Evolutionary conservation across 1,284 basidiomycete genomes (phyloP).

Genomic region (Leccinum solheimii): DNA sequence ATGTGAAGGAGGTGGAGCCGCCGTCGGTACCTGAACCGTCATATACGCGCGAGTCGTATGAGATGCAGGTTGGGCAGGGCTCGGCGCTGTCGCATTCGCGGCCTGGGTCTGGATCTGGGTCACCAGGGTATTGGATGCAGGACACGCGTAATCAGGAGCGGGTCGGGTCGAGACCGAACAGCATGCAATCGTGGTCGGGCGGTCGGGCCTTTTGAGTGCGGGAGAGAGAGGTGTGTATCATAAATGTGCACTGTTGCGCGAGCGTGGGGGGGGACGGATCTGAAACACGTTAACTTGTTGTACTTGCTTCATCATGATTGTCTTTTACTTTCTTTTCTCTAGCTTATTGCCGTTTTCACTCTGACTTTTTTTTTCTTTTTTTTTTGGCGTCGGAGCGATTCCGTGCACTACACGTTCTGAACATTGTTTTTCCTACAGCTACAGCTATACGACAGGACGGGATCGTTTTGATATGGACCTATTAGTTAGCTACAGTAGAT

Average conservation of each 20-base stretch:
- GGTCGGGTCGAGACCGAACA: conserved; percentile 33
- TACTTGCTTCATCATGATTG: conserved; percentile 18
- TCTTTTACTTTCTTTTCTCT: not conserved
- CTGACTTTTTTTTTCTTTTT: not conserved
- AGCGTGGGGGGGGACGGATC: not conserved
- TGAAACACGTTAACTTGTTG: conserved; percentile 14
- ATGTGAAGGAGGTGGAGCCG: conserved; percentile 29
- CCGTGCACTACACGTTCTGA: not conserved
- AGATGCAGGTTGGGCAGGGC: conserved; percentile 52
- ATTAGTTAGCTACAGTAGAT: not conserved
- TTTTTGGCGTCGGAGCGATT: not conserved
- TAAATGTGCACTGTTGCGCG: conserved; percentile 3
- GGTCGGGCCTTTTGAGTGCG: conserved; percentile 40
- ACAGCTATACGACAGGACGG: not conserved
- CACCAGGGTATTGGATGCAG: conserved; percentile 16
- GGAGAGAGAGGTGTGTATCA: conserved; percentile 16
- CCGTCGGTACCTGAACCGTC: not conserved
- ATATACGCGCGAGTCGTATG: conserved; percentile 39
- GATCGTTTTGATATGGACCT: not conserved
- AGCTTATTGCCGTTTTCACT: not conserved
- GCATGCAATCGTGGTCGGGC: conserved; percentile 43
- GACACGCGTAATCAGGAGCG: conserved; percentile 7
- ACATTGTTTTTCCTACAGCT: not conserved
- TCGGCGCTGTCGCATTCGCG: conserved; percentile 16
- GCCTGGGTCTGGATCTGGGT: conserved; percentile 10